Evolutionary conservation across 2,329 filamentous ascomycete genomes (phyloP).

Genomic region (Pseudomassariella vexata): DNA sequence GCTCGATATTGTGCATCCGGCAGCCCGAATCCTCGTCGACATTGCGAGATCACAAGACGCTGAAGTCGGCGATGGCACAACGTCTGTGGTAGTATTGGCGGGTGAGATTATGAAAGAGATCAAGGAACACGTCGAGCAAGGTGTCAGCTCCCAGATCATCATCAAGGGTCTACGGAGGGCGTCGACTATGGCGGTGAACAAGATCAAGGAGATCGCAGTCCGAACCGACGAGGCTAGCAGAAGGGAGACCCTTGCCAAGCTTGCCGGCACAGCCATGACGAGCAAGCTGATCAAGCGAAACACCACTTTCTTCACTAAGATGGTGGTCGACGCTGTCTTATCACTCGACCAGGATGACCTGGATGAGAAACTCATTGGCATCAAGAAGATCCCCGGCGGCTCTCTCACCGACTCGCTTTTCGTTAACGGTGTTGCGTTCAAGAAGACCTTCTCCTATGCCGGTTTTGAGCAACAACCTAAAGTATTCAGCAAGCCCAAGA

Average conservation of each 20-base stretch:
- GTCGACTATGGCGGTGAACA: constrained; percentile 89
- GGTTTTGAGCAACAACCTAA: constrained; percentile 99
- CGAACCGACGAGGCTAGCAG: constrained; percentile 76
- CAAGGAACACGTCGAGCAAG: constrained; percentile 93
- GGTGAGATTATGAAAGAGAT: constrained; percentile 96
- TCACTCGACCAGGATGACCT: constrained; percentile 94
- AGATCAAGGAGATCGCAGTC: constrained; percentile 95
- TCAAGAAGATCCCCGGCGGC: constrained; percentile 97
- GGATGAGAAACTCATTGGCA: constrained; percentile 94
- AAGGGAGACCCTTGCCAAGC: constrained; percentile 80
- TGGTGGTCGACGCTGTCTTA: constrained; percentile 96
- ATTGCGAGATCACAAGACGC: constrained; percentile 98
- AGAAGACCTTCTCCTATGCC: constrained; percentile 99
- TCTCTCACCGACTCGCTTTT: constrained; percentile 94
- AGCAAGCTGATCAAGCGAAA: constrained; percentile 99
- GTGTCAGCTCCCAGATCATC: constrained; percentile 94
- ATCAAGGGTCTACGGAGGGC: constrained; percentile 92
- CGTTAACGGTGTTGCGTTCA: constrained; percentile 97
- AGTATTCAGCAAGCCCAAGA: constrained; percentile 87
- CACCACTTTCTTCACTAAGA: constrained; percentile 95
- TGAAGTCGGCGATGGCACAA: constrained; percentile 96
- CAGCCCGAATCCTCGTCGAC: constrained; percentile 93
- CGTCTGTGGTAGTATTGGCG: constrained; percentile 94
- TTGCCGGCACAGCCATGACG: constrained; percentile 96
- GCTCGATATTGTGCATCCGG: constrained; percentile 96